Conservation (phyloP, 2,329 filamentous ascomycete species). For the Salinomyces thailandicus region DNA sequence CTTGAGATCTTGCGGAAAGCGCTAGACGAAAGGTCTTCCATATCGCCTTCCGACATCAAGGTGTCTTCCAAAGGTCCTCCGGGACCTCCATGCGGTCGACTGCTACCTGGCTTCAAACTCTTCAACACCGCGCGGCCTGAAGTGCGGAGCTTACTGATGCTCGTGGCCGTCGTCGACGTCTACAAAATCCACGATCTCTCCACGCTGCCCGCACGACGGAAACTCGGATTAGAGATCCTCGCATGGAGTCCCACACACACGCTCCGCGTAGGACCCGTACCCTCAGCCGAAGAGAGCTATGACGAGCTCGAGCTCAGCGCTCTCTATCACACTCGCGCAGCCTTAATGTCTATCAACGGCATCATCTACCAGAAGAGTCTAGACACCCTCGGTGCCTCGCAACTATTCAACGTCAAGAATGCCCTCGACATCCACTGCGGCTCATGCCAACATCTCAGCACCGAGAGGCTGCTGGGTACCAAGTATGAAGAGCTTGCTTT, state of each 20-base stretch:
- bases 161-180: conserved; percentile 2
- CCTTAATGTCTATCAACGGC: conserved; percentile 10
- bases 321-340: conserved; percentile 14
- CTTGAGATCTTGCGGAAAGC: conserved; percentile 12
- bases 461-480: conserved; percentile 11
- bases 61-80: background rate
- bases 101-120: conserved; percentile 11
- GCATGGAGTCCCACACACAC: conserved; percentile 15
- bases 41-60: conserved; percentile 2
- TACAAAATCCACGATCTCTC: background rate
- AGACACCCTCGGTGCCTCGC: conserved; percentile 3
- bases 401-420: conserved; percentile 6
- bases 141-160: conserved; percentile 9
- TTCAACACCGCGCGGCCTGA: conserved; percentile 10
- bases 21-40: conserved; percentile 8
- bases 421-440: conserved; percentile 11
- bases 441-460: conserved; percentile 13
- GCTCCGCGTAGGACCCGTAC: conserved; percentile 6
- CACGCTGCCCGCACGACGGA: conserved; percentile 1
- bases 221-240: conserved; percentile 11
- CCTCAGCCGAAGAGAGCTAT: conserved; percentile 8
- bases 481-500: conserved; percentile 14
- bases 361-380: conserved; percentile 5
- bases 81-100: background rate
- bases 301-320: conserved; percentile 11